Conservation (phyloP, 1,284 basidiomycete species). For the Trichosporon sp. region DNA sequence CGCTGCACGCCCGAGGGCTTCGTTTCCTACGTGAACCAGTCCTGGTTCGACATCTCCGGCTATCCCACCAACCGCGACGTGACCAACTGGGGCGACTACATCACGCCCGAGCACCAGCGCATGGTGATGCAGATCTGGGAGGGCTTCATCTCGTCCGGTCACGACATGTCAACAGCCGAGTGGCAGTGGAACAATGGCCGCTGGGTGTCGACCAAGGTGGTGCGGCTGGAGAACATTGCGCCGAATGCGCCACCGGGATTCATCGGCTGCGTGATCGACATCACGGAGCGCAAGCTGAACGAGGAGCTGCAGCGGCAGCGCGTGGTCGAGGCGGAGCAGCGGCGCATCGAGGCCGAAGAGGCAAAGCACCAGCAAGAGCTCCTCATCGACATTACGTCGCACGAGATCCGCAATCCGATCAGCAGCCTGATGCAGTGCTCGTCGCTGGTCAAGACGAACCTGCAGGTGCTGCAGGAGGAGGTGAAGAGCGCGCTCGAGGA, state of each 20-base stretch:
- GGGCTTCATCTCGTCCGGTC: slow-evolving; percentile 8
- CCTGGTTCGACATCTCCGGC: slow-evolving; percentile 36
- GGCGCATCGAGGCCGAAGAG: slow-evolving; percentile 43
- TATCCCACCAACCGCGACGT: slow-evolving; percentile 22
- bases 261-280: slow-evolving; percentile 42
- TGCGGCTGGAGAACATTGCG: slow-evolving; percentile 34
- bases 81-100: slow-evolving; percentile 33
- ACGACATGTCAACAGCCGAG: slow-evolving; percentile 18
- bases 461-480: slow-evolving; percentile 35
- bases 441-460: slow-evolving; percentile 41
- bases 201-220: slow-evolving; percentile 31
- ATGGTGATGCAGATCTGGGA: slow-evolving; percentile 25
- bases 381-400: slow-evolving; percentile 46
- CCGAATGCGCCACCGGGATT: slow-evolving; percentile 25
- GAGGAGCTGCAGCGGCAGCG: slow-evolving; percentile 38
- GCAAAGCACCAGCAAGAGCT: slow-evolving; percentile 45
- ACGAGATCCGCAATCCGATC: slow-evolving; percentile 38
- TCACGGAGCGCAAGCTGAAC: slow-evolving; percentile 41
- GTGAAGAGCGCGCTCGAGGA: slow-evolving; percentile 12
- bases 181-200: slow-evolving; percentile 32
- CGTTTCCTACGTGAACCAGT: slow-evolving; percentile 32
- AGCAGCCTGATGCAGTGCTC: slow-evolving; percentile 32
- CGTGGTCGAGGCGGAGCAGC: slow-evolving; percentile 40
- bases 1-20: slow-evolving; percentile 32
- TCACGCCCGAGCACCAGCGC: slow-evolving; percentile 18